These are phyloP conservation scores for Phytophthora lateralis DNA, from an alignment of 352 stramenopile species.

Conservation along the genomic window DNA sequence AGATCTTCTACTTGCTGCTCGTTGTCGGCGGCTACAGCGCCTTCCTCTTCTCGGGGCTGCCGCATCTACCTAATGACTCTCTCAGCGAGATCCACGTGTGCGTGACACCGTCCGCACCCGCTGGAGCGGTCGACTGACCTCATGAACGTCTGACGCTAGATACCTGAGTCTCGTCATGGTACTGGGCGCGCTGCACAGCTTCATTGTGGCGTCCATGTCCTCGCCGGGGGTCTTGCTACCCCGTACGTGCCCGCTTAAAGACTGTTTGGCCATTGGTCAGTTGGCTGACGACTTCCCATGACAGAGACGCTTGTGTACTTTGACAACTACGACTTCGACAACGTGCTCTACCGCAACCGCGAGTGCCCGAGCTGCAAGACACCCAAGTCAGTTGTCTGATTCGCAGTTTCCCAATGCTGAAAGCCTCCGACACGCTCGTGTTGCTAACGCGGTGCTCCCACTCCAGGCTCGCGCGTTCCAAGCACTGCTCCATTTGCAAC, in stretches of 20 bases:
- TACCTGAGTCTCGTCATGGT: slow-evolving; percentile 48
- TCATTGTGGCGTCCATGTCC: slow-evolving; percentile 51
- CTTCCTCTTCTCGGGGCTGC: slow-evolving; percentile 55
- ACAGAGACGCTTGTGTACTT: slow-evolving; percentile 56
- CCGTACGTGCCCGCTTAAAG: slow-evolving; percentile 29
- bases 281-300: background rate
- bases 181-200: slow-evolving; percentile 51
- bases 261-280: background rate
- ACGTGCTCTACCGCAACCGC: slow-evolving; percentile 42
- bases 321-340: slow-evolving; percentile 63
- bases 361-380: slow-evolving; percentile 55
- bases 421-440: background rate
- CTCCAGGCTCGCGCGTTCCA: slow-evolving; percentile 60
- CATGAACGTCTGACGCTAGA: slow-evolving; percentile 4
- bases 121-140: slow-evolving; percentile 1
- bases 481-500: slow-evolving; percentile 73
- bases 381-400: slow-evolving; percentile 37
- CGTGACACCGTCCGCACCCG: background rate
- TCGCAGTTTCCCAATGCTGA: background rate
- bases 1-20: slow-evolving; percentile 70
- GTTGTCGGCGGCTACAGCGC: slow-evolving; percentile 60
- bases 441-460: slow-evolving; percentile 7
- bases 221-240: slow-evolving; percentile 47
- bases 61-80: slow-evolving; percentile 47
- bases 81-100: slow-evolving; percentile 49